Evolutionary conservation across 345 rosid genomes (phyloP), one percentile per base, ranked within the genome.

Genomic region (Hevea brasiliensis): DNA sequence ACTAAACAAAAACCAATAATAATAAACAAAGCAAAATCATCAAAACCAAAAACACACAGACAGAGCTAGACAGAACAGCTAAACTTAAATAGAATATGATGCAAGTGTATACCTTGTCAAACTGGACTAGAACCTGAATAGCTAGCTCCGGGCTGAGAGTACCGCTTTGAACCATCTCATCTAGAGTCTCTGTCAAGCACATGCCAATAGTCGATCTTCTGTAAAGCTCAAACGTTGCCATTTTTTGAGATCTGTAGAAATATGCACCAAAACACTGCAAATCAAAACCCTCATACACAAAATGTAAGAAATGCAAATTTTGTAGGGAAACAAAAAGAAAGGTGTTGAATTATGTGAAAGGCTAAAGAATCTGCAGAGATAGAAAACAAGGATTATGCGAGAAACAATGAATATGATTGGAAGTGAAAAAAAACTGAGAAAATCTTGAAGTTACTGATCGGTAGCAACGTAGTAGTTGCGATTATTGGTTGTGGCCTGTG

Each of bases 181-280:
- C 98, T 37, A 95, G 80, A 13, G 96, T 89, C 85, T 95, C 98
- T 53, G 97, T 95, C 86, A 95, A 68, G 79, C 99, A 95, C 98
- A 91, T 93, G 53, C 97, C 98, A 71, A 95, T 91, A 69, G 99
- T 90, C 70, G 99, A 95, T 72, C 96, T 85, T 80, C 99, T 84
- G 79, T 95, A 95, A 35, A 95, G 85, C 90, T 95, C 98, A 81
- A 95, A 93, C 81, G 99, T 91, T 80, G 92, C 96, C 99, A 91
- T 95, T 67, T 51, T 47, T 59, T 61, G 27, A 75, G 80, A 77
- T 84, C 85, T 81, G 80, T 61, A 60, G 65, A 40, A 37, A 70
- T 51, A 57, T 42, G 67, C 37, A 62, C 48, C 4, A 32, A 15
- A 44, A 61, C 12, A 58, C 3, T 41, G 67, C 48, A 9, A 41